Conservation (phyloP, 371 early-diverging fungal species). For the Dinochytrium kinnereticum region DNA sequence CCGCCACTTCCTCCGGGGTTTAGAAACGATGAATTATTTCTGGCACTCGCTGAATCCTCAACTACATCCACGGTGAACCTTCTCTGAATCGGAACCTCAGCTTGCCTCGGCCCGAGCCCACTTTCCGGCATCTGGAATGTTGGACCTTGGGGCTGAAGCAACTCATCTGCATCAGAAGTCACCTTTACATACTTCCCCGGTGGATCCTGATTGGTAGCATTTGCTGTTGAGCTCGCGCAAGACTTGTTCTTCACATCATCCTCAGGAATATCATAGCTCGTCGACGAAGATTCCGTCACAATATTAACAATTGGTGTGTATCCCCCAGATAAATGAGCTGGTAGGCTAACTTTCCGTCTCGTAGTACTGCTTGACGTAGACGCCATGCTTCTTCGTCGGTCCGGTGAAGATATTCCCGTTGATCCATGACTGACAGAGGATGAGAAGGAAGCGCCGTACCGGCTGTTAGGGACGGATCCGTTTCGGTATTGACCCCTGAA, state of each 20-base stretch:
- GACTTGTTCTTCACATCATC: neutral
- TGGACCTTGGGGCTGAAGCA: too few relatives aligned
- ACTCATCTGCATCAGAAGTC: too few relatives aligned
- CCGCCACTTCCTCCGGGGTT: neutral
- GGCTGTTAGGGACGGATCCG: conserved; percentile 1
- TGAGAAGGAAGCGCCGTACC: neutral
- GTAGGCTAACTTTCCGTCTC: neutral
- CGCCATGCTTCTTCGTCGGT: conserved; percentile 5
- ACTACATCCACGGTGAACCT: neutral
- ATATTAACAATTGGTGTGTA: conserved; percentile 1
- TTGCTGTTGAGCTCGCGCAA: neutral
- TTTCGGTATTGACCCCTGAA: neutral
- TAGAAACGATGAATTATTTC: neutral
- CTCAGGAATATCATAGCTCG: neutral
- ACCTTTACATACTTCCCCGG: too few relatives aligned
- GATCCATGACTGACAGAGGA: neutral
- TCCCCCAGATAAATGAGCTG: conserved; percentile 7
- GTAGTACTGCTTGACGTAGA: neutral
- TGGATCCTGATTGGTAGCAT: too few relatives aligned
- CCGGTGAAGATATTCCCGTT: conserved; percentile 1
- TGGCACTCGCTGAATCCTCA: neutral
- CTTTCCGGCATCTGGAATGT: too few relatives aligned
- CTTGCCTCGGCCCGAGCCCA: too few relatives aligned
- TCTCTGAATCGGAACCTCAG: too few relatives aligned
- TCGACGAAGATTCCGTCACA: neutral